These are phyloP conservation scores for Myrica gale DNA, from an alignment of 306 rosid species.

Conservation along the genomic window DNA sequence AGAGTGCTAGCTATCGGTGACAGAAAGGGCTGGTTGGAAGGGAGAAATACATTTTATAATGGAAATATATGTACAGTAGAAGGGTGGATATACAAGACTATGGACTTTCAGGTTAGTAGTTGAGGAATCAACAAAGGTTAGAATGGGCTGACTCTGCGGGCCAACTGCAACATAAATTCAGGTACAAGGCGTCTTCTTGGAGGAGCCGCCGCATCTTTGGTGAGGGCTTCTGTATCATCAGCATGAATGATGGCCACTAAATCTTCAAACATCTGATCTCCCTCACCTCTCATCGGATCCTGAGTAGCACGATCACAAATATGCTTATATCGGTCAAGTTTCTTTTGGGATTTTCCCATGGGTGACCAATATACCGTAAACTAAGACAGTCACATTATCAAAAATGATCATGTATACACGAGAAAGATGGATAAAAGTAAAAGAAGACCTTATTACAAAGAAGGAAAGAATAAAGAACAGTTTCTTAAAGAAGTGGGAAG, in stretches of 20 bases:
- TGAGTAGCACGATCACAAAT: slow-evolving; percentile 26
- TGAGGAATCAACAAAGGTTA: slow-evolving; percentile 27
- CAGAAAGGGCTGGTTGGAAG: neutral
- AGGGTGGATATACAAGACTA: slow-evolving; percentile 8
- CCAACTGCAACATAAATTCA: slow-evolving; percentile 77
- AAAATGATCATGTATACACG: neutral
- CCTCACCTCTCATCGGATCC: slow-evolving; percentile 99
- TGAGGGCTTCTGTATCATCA: slow-evolving; percentile 61
- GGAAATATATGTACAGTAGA: slow-evolving; percentile 20
- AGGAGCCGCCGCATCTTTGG: slow-evolving; percentile 66
- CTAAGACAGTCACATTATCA: neutral
- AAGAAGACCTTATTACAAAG: neutral
- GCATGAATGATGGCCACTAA: slow-evolving; percentile 63
- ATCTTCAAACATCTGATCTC: slow-evolving; percentile 74
- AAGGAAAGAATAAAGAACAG: neutral
- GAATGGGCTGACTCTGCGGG: slow-evolving; percentile 82
- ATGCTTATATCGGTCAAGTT: neutral
- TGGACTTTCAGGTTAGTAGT: neutral
- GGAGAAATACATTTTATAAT: neutral
- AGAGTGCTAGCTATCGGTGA: neutral
- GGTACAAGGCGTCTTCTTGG: slow-evolving; percentile 88
- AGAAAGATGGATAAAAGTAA: neutral
- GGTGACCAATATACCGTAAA: neutral
- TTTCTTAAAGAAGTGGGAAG: neutral
- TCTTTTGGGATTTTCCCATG: neutral